Evolutionary conservation across 2,329 filamentous ascomycete genomes (phyloP).

Genomic region (Aspergillus fumigatus): DNA sequence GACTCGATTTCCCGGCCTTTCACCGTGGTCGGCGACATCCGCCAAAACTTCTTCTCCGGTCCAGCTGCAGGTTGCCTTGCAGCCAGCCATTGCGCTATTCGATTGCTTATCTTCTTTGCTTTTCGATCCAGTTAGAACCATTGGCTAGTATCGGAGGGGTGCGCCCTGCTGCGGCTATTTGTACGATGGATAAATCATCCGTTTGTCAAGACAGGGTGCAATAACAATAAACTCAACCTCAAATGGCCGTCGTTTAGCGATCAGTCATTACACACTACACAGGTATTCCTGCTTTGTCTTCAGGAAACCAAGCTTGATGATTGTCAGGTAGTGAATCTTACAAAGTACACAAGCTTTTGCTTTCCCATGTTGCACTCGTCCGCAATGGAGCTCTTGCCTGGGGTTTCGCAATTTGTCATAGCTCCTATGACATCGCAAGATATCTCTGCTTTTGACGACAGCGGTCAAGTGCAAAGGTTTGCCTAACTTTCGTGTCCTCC

Average conservation of each 20-base stretch:
- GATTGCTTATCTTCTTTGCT: no score
- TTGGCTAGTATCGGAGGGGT: neutral
- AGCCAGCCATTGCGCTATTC: neutral
- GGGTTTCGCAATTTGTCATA: conserved; percentile 2
- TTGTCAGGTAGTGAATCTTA: neutral
- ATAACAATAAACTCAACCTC: neutral
- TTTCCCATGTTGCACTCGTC: neutral
- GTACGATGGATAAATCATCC: neutral
- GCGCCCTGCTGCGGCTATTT: neutral
- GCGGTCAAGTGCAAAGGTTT: conserved; percentile 1
- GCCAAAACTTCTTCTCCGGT: neutral
- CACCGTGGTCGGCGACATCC: neutral
- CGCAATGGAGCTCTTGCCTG: conserved; percentile 1
- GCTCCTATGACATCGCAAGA: neutral
- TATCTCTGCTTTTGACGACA: neutral
- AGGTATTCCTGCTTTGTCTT: neutral
- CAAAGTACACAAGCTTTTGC: neutral
- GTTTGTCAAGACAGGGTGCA: neutral
- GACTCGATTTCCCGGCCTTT: neutral
- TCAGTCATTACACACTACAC: neutral
- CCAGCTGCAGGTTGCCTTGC: neutral
- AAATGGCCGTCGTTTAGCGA: neutral
- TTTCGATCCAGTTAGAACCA: neutral
- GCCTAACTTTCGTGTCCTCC: neutral
- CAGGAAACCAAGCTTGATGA: neutral